phyloP scores from a whole-genome alignment of 129 eudicot genomes.

The Pulicaria dysenterica region DNA sequence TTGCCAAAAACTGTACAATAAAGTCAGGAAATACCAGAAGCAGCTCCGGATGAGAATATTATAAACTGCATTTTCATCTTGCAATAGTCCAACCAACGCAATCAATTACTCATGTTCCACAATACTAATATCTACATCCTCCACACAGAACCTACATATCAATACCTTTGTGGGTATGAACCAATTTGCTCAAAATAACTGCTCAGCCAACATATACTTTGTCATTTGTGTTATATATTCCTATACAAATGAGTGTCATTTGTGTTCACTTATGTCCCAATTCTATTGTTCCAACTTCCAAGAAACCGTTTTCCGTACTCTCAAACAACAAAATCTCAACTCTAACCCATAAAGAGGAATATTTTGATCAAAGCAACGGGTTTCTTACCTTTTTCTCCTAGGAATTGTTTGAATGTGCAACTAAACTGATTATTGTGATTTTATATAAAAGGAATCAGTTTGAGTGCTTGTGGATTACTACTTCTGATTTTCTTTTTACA shows the following conservation, averaged over 20 bases:
- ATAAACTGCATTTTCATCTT: not conserved
- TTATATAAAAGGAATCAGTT: not conserved
- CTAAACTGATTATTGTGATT: not conserved
- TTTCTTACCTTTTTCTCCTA: not conserved
- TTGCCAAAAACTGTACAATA: too few relatives aligned
- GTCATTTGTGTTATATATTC: not conserved
- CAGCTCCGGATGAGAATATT: not conserved
- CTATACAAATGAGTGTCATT: not conserved
- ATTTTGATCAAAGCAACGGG: not conserved
- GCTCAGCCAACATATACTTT: not conserved
- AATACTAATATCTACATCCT: not conserved
- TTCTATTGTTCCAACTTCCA: too few relatives aligned
- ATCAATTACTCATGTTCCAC: not conserved
- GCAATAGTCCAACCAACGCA: not conserved
- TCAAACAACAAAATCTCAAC: not conserved
- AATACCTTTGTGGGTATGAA: not conserved
- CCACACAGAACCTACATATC: too few relatives aligned
- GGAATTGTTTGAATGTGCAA: not conserved
- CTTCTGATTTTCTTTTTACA: not conserved
- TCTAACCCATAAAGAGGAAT: not conserved
- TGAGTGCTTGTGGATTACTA: not conserved
- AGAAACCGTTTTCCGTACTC: not conserved
- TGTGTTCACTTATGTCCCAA: too few relatives aligned
- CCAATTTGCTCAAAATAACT: not conserved
- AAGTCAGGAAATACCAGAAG: not conserved